Evolutionary conservation across 1,139 yeast species (phyloP).

Genomic region (Chernovozyma sophiae-reginae): DNA sequence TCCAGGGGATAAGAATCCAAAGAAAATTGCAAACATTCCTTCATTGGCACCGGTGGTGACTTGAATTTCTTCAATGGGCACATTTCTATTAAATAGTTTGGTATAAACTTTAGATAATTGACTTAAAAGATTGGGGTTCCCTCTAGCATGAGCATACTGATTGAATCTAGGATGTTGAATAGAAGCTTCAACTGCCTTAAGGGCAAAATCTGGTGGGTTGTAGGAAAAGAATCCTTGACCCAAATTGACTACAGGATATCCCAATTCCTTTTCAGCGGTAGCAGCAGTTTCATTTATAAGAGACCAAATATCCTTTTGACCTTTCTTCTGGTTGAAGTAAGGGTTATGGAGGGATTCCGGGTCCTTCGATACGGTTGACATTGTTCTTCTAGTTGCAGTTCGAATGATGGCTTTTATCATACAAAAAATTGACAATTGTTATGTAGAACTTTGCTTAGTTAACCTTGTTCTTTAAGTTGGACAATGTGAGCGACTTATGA

Average conservation of each 20-base stretch:
- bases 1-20: conserved; percentile 80
- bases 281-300: conserved; percentile 95
- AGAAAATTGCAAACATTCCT: conserved; percentile 81
- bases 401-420: no score
- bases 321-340: conserved; percentile 52
- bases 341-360: conserved; percentile 45
- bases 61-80: conserved; percentile 62
- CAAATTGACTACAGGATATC: conserved; percentile 73
- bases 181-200: conserved; percentile 76
- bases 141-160: conserved; percentile 90
- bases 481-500: no score
- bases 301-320: conserved; percentile 88
- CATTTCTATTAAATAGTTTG: conserved; percentile 56
- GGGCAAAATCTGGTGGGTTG: conserved; percentile 87
- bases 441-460: no score
- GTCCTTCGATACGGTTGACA: conserved; percentile 3
- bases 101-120: conserved; percentile 71
- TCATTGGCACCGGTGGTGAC: conserved; percentile 97
- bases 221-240: conserved; percentile 98
- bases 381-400: conserved; percentile 1
- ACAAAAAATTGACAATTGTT: no score
- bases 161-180: conserved; percentile 68
- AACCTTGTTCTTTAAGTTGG: no score
- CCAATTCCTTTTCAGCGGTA: conserved; percentile 58
- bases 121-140: conserved; percentile 70